Percentiles rank a stretch among this genome's conserved stretches.
Evolutionary conservation across 371 early-diverging fungal genomes (phyloP).

Genomic region (Batrachochytrium dendrobatidis): DNA sequence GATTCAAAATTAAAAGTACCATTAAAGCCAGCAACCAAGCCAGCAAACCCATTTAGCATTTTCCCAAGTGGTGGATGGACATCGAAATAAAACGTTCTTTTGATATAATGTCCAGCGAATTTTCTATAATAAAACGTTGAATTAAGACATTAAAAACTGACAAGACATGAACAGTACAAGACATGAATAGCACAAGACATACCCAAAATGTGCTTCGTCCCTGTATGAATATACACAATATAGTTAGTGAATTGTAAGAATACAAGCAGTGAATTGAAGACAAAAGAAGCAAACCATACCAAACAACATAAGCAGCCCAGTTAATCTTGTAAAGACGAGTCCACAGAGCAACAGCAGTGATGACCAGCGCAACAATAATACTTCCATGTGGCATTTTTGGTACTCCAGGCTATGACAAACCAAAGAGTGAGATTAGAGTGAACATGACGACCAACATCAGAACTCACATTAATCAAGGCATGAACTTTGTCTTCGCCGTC

Average conservation of each 20-base stretch:
- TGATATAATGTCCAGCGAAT: slow-evolving; percentile 93
- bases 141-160: not conserved
- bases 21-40: slow-evolving; percentile 81
- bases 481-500: too few species aligned
- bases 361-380: slow-evolving; percentile 7
- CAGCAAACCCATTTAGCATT: slow-evolving; percentile 92
- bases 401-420: not conserved
- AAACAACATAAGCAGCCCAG: slow-evolving; percentile 67
- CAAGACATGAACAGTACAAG: not conserved
- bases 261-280: not conserved
- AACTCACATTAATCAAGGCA: too few species aligned
- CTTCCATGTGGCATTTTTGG: not conserved
- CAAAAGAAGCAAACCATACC: slow-evolving; percentile 45
- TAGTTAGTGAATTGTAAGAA: not conserved
- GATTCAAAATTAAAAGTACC: slow-evolving; percentile 89
- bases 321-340: slow-evolving; percentile 80
- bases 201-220: slow-evolving; percentile 43
- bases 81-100: slow-evolving; percentile 95
- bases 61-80: slow-evolving; percentile 99
- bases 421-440: too few species aligned
- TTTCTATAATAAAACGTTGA: slow-evolving; percentile 32
- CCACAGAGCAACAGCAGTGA: slow-evolving; percentile 27
- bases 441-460: too few species aligned
- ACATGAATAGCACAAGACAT: not conserved
- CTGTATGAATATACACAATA: slow-evolving; percentile 7